Evolutionary conservation across 495 filamentous ascomycete species (phyloP).

Genomic region (Neurospora sp.): DNA sequence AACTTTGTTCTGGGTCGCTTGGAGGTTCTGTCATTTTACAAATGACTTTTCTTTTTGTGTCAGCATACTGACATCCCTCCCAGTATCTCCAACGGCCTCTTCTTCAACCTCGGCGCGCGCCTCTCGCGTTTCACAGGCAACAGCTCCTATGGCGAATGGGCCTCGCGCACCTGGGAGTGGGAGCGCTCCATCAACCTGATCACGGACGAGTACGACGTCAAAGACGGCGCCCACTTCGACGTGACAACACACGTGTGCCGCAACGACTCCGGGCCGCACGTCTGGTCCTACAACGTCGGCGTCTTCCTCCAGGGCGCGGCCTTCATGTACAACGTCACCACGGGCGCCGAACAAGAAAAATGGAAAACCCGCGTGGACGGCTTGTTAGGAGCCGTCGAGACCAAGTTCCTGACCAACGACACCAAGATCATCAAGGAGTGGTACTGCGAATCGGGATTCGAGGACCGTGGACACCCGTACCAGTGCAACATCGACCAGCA

Average conservation of each 20-base stretch:
- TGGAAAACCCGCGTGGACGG: conserved; percentile 52
- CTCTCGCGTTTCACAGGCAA: conserved; percentile 68
- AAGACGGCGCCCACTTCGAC: conserved; percentile 53
- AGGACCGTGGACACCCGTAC: conserved; percentile 28
- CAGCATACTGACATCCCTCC: not conserved
- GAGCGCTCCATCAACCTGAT: conserved; percentile 50
- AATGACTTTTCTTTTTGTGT: not conserved
- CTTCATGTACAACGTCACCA: conserved; percentile 65
- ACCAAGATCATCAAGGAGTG: conserved; percentile 55
- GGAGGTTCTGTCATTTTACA: not conserved
- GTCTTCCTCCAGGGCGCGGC: conserved; percentile 65
- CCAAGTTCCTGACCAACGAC: conserved; percentile 47
- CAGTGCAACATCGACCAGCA: conserved; percentile 60
- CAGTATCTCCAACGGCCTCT: conserved; percentile 59
- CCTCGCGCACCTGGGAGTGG: conserved; percentile 64
- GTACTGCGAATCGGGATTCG: conserved; percentile 47
- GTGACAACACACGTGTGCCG: conserved; percentile 36
- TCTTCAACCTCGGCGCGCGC: conserved; percentile 75
- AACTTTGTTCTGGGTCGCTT: not conserved
- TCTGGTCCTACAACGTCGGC: conserved; percentile 72
- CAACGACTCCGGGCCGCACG: conserved; percentile 46
- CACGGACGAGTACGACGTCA: conserved; percentile 48
- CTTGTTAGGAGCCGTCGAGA: conserved; percentile 40
- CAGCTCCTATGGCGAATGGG: conserved; percentile 67
- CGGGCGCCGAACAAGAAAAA: conserved; percentile 27